Evolutionary conservation across 2,329 filamentous ascomycete species (phyloP), one percentile per base, ranked within the genome.

Genomic region (Beauveria sp.): DNA sequence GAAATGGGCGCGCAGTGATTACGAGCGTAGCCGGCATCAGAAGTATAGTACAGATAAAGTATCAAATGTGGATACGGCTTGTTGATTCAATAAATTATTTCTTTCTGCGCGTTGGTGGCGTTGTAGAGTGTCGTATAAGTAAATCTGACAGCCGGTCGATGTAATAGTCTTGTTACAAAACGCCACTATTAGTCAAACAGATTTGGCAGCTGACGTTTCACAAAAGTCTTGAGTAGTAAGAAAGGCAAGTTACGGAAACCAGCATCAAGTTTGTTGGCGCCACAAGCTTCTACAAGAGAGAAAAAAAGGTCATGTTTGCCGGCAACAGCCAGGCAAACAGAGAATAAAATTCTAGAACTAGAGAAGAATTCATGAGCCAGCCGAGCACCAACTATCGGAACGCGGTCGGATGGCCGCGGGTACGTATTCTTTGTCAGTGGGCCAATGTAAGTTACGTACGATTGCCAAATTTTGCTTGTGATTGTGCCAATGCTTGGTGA

Each of bases 1-100:
- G 2, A 61, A 62, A 20, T 64, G 56, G 59, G 82, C 48, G 22
- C 30, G 34, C 2, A n/a, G 30, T 50, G 55, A 57, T 57, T 41
- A 48, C n/a, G 28, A 46, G 55, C 44, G 55, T 41, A 54, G 22
- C 51, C 12, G 48, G n/a, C 8, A 37, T 10, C 28, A 51, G 22
- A 47, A 47, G 20, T 14, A 47, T 26, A 47, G 44, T 24, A 47
- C n/a, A 7, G 6, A 44, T 10, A 30, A 7, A 9, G 28, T 30
- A 30, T 34, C 10, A 34, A 12, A 34, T 12, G 12, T 34, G 30
- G 5, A 34, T 12, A 3, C 30, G 12, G 10, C 30, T 34, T 34
- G 30, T 34, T 34, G 30, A 34, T 34, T 34, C 12, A 34, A 34
- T 12, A 4, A 34, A 10, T 34, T 12, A 12, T 5, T 12, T 34